Conservation (phyloP, 768 basidiomycete species). For the Amanita inopinata region DNA sequence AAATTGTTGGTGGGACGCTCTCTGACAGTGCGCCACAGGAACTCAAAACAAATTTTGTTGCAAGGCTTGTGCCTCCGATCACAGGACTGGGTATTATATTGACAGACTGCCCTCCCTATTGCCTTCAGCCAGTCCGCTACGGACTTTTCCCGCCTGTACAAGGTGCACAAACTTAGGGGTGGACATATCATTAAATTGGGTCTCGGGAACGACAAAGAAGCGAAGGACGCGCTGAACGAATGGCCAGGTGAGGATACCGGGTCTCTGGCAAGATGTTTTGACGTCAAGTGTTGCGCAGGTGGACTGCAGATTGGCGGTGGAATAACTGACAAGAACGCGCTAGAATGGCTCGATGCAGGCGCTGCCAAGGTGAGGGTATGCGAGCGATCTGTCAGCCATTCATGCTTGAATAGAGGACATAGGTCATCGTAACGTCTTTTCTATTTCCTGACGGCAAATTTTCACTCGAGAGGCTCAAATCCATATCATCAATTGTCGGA, state of each 20-base stretch:
- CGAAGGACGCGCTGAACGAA: conserved; percentile 65
- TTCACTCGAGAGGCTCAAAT: conserved; percentile 58
- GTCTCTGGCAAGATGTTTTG: not conserved
- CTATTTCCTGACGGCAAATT: conserved; percentile 84
- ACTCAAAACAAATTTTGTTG: conserved; percentile 85
- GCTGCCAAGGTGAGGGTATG: conserved; percentile 69
- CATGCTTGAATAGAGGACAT: conserved; percentile 7
- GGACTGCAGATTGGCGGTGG: conserved; percentile 92
- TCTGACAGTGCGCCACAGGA: conserved; percentile 50
- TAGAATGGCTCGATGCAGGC: conserved; percentile 77
- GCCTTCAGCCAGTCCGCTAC: conserved; percentile 58
- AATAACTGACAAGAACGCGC: conserved; percentile 73
- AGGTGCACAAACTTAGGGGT: conserved; percentile 55
- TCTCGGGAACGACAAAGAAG: conserved; percentile 82
- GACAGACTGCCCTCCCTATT: conserved; percentile 9
- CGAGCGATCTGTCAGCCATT: not conserved
- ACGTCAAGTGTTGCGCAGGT: conserved; percentile 28
- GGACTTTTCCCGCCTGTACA: conserved; percentile 77
- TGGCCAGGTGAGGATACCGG: conserved; percentile 86
- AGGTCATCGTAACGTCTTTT: conserved; percentile 98
- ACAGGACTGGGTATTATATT: conserved; percentile 4
- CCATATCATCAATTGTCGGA: conserved; percentile 54
- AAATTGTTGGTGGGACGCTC: conserved; percentile 94
- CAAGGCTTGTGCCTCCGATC: conserved; percentile 47
- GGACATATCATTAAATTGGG: conserved; percentile 98